Evolutionary conservation across 2,329 filamentous ascomycete genomes (phyloP).

Genomic region (Saccharata proteae): DNA sequence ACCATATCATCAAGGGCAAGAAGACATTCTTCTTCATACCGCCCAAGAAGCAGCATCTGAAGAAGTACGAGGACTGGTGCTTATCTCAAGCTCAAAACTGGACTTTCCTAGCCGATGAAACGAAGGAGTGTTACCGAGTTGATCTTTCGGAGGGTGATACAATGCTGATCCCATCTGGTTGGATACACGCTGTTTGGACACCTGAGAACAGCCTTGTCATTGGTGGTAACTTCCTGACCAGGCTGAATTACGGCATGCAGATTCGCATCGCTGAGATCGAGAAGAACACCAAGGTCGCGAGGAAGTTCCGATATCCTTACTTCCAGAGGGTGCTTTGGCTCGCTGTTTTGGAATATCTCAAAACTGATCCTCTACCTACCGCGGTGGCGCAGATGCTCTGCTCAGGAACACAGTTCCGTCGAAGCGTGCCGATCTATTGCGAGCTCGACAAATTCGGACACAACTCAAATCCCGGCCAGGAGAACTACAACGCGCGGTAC

Average conservation of each 20-base stretch:
- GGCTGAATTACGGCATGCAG: conserved; percentile 54
- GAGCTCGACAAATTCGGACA: conserved; percentile 44
- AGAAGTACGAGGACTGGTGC: conserved; percentile 62
- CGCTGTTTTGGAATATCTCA: conserved; percentile 50
- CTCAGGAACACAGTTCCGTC: conserved; percentile 43
- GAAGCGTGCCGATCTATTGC: conserved; percentile 44
- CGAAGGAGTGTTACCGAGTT: conserved; percentile 55
- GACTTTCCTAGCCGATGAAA: conserved; percentile 52
- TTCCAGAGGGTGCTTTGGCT: conserved; percentile 63
- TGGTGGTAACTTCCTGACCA: conserved; percentile 57
- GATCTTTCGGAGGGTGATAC: conserved; percentile 56
- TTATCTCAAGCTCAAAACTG: conserved; percentile 54
- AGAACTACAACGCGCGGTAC: conserved; percentile 47
- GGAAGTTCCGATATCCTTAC: conserved; percentile 55
- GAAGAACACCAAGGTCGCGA: conserved; percentile 52
- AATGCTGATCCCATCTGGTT: conserved; percentile 59
- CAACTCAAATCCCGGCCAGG: conserved; percentile 37
- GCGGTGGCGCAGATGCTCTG: conserved; percentile 43
- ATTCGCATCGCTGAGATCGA: conserved; percentile 54
- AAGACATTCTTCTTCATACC: conserved; percentile 64
- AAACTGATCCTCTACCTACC: conserved; percentile 50
- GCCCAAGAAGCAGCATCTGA: conserved; percentile 54
- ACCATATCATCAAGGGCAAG: conserved; percentile 55
- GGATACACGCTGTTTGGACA: conserved; percentile 63
- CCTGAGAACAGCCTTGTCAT: conserved; percentile 58